phyloP scores from a whole-genome alignment of 768 basidiomycete genomes.

The Rhizopogon vesiculosus region DNA sequence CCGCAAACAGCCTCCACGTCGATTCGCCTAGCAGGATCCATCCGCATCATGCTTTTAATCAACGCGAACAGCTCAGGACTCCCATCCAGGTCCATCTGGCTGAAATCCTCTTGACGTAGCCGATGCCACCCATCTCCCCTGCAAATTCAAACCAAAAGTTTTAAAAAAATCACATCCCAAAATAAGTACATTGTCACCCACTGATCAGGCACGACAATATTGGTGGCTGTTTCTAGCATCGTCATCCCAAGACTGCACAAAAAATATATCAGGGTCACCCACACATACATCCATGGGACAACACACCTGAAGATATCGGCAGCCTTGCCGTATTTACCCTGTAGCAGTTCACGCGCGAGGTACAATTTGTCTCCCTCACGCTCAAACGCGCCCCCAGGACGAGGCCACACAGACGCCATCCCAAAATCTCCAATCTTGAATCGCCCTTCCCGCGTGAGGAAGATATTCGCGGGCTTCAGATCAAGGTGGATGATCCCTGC shows the following conservation, averaged over 20 bases:
- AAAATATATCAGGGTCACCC: conserved; percentile 11
- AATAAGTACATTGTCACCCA: conserved; percentile 38
- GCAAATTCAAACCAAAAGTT: conserved; percentile 11
- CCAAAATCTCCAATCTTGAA: conserved; percentile 99
- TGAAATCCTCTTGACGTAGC: conserved; percentile 86
- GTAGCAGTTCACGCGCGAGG: conserved; percentile 92
- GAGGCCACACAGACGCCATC: conserved; percentile 93
- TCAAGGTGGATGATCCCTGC: conserved; percentile 91
- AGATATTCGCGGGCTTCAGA: conserved; percentile 95
- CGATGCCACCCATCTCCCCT: conserved; percentile 95
- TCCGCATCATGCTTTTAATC: conserved; percentile 75
- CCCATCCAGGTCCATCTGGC: conserved; percentile 68
- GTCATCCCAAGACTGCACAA: conserved; percentile 83
- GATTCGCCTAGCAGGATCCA: conserved; percentile 57
- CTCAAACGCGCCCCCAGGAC: conserved; percentile 63
- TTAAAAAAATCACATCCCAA: conserved; percentile 11
- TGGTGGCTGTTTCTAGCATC: conserved; percentile 91
- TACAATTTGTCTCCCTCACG: conserved; percentile 97
- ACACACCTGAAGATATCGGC: conserved; percentile 96
- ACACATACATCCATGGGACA: background rate
- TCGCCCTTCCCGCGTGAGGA: conserved; percentile 79
- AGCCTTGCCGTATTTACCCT: conserved; percentile 86
- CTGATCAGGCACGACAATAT: conserved; percentile 97
- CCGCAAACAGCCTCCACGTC: conserved; percentile 50
- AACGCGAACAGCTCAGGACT: conserved; percentile 65